Conservation (phyloP, 345 rosid species). For the Linum trigynum region DNA sequence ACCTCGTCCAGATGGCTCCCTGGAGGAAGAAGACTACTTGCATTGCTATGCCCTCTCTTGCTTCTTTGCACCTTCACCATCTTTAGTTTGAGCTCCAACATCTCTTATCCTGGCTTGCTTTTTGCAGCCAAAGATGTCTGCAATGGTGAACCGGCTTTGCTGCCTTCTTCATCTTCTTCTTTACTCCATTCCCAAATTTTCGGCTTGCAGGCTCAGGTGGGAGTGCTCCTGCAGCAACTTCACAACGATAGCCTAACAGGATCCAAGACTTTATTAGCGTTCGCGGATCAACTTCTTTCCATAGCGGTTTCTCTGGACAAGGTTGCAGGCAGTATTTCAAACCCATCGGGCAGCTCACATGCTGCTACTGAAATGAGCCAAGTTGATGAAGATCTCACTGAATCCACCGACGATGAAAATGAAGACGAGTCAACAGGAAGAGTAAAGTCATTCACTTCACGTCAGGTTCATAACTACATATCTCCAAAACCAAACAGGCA, state of each 20-base stretch:
- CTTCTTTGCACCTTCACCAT: slow-evolving; percentile 25
- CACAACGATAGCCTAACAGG: slow-evolving; percentile 25
- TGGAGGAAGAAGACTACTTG: slow-evolving; percentile 13
- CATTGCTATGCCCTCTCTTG: slow-evolving; percentile 22
- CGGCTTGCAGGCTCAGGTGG: slow-evolving; percentile 30
- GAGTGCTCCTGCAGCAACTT: slow-evolving; percentile 31
- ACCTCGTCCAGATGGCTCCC: slow-evolving; percentile 16
- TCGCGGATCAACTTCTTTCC: slow-evolving; percentile 37
- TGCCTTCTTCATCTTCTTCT: too few relatives aligned
- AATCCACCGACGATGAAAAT: slow-evolving; percentile 25
- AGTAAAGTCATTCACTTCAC: slow-evolving; percentile 24
- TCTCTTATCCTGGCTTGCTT: slow-evolving; percentile 11
- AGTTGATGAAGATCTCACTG: slow-evolving; percentile 25
- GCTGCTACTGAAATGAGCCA: slow-evolving; percentile 17
- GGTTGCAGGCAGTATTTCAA: slow-evolving; percentile 26
- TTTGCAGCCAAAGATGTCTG: not conserved
- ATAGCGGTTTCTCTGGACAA: slow-evolving; percentile 39
- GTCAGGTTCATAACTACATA: slow-evolving; percentile 35
- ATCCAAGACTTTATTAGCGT: slow-evolving; percentile 14
- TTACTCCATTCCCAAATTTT: slow-evolving; percentile 25
- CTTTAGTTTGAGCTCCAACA: slow-evolving; percentile 19
- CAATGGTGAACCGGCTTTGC: not conserved
- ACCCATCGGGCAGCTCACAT: slow-evolving; percentile 3
- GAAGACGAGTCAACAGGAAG: slow-evolving; percentile 14
- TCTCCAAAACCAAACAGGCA: slow-evolving; percentile 33